These are phyloP conservation scores for Friedmanniomyces endolithicus DNA, from an alignment of 495 filamentous ascomycete species.

Conservation along the genomic window DNA sequence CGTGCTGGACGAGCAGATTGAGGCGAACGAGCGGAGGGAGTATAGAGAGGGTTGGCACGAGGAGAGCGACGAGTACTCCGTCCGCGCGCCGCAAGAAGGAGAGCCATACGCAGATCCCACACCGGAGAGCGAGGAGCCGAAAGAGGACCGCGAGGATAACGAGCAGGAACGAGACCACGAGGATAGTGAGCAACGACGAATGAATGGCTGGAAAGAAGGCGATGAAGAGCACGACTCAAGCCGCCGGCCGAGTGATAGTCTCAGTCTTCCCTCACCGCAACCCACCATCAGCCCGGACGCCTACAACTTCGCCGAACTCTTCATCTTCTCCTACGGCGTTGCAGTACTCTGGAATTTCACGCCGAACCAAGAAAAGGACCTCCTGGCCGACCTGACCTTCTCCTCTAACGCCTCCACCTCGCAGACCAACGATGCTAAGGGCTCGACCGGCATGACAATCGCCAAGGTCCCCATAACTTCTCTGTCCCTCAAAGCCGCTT, in stretches of 20 bases:
- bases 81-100: neutral
- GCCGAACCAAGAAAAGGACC: slow-evolving; percentile 88
- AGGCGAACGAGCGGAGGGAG: slow-evolving; percentile 77
- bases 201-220: neutral
- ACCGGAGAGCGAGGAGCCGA: neutral
- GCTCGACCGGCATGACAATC: slow-evolving; percentile 19
- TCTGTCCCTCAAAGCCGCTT: slow-evolving; percentile 20
- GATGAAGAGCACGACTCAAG: slow-evolving; percentile 1
- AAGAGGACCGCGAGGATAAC: neutral
- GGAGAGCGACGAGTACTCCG: slow-evolving; percentile 32
- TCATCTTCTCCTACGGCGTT: slow-evolving; percentile 94
- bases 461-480: neutral
- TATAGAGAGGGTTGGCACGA: slow-evolving; percentile 79
- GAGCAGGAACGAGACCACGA: neutral
- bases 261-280: slow-evolving; percentile 11
- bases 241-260: slow-evolving; percentile 5
- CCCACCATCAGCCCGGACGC: slow-evolving; percentile 35
- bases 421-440: neutral
- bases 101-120: neutral
- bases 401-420: slow-evolving; percentile 42
- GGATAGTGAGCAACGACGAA: neutral
- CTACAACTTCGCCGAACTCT: slow-evolving; percentile 82
- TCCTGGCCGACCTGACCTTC: slow-evolving; percentile 91
- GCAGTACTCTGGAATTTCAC: slow-evolving; percentile 99
- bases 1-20: slow-evolving; percentile 89